Evolutionary conservation across 345 rosid species (phyloP), one percentile per base, ranked within the genome.

Genomic region (Stellera chamaejasme): DNA sequence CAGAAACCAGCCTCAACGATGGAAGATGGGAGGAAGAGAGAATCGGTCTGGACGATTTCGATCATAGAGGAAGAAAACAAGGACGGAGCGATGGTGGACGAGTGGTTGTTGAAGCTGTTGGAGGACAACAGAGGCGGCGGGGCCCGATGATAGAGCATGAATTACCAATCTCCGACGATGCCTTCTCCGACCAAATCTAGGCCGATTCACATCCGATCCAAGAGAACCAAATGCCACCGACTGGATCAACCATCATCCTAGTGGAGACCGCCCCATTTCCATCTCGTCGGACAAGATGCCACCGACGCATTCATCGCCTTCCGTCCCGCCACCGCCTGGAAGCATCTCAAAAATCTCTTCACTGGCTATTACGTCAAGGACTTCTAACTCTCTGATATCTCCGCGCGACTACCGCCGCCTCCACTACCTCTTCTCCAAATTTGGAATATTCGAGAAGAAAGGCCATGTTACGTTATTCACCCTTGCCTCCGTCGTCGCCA

Each of bases 241-340:
- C 5, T 92, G 98, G 98, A 79, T 68, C 1, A 73, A 77, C 52
- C 68, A 69, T 15, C 98, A 92, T 60, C 98, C 98, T 3, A 87
- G 94, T 13, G 98, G 98, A 2, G 97, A 83, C 6, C 49, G 70
- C 7, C 77, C 83, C 26, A 78, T 92, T 49, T 79, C 61, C 88
- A 84, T 61, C 65, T 85, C 50, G 96, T 91, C 1, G 98, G 98
- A 6, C 96, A 88, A 54, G 98, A 89, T 43, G 90, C 79, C 11
- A 92, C 98, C 42, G 98, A 92, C 60, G 98, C 98, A 0, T 92
- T 92, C 64, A 76, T 88, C 39, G 98, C 97, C 13, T 89, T 88
- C 65, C 98, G 86, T 63, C 98, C 97, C 0, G 89, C 83, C 43
- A 72, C 87, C 1, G 95, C 98, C 2, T 84, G 97, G 98, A 51